Base-by-base conservation (phyloP, 768 basidiomycete genomes). In the Psilocybe cyanescens region DNA sequence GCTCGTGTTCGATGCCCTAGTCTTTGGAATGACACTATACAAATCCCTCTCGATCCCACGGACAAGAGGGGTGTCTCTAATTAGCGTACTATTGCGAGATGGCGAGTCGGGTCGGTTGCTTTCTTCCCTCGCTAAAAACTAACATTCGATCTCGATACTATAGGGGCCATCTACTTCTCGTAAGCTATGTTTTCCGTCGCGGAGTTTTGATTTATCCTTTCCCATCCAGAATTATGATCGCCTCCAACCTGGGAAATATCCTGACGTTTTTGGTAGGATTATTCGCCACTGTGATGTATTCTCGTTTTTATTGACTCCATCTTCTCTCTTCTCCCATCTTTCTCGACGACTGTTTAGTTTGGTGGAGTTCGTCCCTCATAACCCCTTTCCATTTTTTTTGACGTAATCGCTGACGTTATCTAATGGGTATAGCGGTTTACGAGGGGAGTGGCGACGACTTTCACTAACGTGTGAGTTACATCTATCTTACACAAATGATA, bases 121-220 rank as follows among this genome's bases (percentile, higher is more conserved):
- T 29, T 19, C 16, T 53, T 24, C 31, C 50, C 4, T 47, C 16
- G 17, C 24, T 24, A 35, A 19, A 50, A 3, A 33, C 29, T 45
- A n/a, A 45, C 50, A 29, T 55, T 6, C n/a, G 41, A 50, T 37
- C 37, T 33, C 24, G 28, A 56, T 54, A 45, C 47, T 54, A 31
- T 52, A 79, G 79, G 78, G 9, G 68, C 78, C 3, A 59, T 80
- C 7, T 80, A 80, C 65, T 80, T 78, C 61, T 73, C 70, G 79
- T 79, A 59, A 45, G 67, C 17, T 44, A 50, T 4, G 11, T 48
- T 11, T 1, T 12, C 59, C 19, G 46, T 31, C 8, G 12, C 9
- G 30, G 12, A 28, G 24, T 24, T 12, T 19, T 55, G 24, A 31
- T 46, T 30, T 17, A 2, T 17, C 4, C 14, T 30, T 19, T 6